phyloP scores from a whole-genome alignment of 768 basidiomycete genomes.

The Podaxis sp. region DNA sequence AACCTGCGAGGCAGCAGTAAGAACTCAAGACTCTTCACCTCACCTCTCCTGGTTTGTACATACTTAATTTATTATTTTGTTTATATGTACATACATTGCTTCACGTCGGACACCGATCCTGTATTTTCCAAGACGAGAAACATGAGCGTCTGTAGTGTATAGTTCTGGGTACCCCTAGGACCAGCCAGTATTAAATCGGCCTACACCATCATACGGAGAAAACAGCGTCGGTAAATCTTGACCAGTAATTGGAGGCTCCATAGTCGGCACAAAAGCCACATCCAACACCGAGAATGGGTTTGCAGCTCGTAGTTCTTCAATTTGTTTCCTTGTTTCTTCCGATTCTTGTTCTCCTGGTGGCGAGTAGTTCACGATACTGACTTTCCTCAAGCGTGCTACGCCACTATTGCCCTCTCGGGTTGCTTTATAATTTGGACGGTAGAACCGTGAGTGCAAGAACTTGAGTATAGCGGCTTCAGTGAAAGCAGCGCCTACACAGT shows the following conservation, averaged over 20 bases:
- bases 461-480: background rate
- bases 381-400: background rate
- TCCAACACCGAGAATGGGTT: background rate
- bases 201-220: background rate
- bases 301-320: background rate
- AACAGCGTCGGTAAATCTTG: background rate
- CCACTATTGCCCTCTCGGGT: background rate
- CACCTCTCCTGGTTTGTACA: no score
- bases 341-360: background rate
- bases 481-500: constrained; percentile 1
- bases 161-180: no score
- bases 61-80: no score
- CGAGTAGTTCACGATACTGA: background rate
- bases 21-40: no score
- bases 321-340: background rate
- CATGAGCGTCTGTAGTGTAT: no score
- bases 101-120: no score
- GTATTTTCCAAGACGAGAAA: no score
- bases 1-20: no score
- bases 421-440: background rate
- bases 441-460: background rate
- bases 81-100: no score
- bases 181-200: no score
- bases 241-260: background rate
- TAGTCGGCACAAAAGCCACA: background rate